These are phyloP conservation scores for Vicia sativa DNA, from an alignment of 306 rosid species.

Conservation along the genomic window DNA sequence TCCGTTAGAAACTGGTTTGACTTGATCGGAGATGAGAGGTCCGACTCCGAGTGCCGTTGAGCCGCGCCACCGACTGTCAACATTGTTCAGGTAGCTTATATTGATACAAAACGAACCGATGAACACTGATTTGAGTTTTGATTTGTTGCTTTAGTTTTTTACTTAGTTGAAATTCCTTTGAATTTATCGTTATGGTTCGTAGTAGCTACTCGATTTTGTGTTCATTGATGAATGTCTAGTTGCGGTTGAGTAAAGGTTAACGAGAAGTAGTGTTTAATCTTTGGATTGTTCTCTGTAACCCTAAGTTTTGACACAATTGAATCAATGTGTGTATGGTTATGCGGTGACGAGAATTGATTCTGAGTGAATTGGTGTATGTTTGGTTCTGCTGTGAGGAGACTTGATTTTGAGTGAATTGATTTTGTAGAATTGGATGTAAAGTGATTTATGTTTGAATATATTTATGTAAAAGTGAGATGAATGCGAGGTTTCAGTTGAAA, in stretches of 20 bases:
- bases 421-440: too few species aligned
- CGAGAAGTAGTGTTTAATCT: neutral
- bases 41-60: slow-evolving; percentile 59
- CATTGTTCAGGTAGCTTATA: slow-evolving; percentile 48
- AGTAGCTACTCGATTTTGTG: neutral
- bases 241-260: neutral
- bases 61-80: slow-evolving; percentile 73
- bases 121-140: slow-evolving; percentile 2
- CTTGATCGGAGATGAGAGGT: slow-evolving; percentile 66
- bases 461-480: too few species aligned
- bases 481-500: too few species aligned
- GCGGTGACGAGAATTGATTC: too few species aligned
- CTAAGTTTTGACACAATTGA: too few species aligned
- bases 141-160: neutral
- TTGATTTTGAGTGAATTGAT: too few species aligned
- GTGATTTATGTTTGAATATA: too few species aligned
- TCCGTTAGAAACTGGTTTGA: slow-evolving; percentile 35
- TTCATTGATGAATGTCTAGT: neutral
- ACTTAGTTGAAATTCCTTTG: neutral
- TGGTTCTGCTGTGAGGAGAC: too few species aligned
- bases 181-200: slow-evolving; percentile 1
- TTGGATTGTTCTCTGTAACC: neutral
- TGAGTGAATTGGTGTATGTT: too few species aligned
- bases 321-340: too few species aligned
- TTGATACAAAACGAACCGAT: neutral